Evolutionary conservation across 2,329 filamentous ascomycete species (phyloP).

Genomic region (Pezicula neosporulosa): DNA sequence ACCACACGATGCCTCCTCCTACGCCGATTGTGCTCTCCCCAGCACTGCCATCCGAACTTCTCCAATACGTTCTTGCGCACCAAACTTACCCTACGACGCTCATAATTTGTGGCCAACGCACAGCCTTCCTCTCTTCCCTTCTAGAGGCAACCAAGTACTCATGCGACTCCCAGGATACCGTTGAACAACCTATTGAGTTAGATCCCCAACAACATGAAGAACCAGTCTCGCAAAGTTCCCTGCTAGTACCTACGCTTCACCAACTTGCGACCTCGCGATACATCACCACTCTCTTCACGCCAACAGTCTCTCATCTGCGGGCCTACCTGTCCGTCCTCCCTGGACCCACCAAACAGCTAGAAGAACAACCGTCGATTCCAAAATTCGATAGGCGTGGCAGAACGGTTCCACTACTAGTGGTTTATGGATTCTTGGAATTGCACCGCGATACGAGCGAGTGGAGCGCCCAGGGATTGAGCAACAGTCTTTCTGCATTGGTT

Average conservation of each 20-base stretch:
- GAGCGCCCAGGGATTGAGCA: slow-evolving; percentile 69
- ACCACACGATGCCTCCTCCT: slow-evolving; percentile 15
- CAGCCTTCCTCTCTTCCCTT: slow-evolving; percentile 62
- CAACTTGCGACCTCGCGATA: slow-evolving; percentile 66
- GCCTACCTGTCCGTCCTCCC: slow-evolving; percentile 61
- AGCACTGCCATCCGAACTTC: slow-evolving; percentile 55
- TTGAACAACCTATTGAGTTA: slow-evolving; percentile 7
- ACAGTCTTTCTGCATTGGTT: slow-evolving; percentile 58
- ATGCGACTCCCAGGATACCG: slow-evolving; percentile 2
- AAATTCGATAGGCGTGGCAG: slow-evolving; percentile 14
- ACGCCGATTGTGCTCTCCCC: slow-evolving; percentile 46
- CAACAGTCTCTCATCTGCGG: slow-evolving; percentile 73
- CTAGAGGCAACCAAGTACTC: slow-evolving; percentile 38
- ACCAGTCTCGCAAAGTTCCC: slow-evolving; percentile 28
- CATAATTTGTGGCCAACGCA: slow-evolving; percentile 64
- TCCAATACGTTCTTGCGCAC: slow-evolving; percentile 59
- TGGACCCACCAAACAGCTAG: slow-evolving; percentile 1
- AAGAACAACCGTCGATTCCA: slow-evolving; percentile 2
- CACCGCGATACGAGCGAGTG: slow-evolving; percentile 70
- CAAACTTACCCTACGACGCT: slow-evolving; percentile 60
- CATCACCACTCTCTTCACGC: slow-evolving; percentile 68
- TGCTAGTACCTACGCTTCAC: slow-evolving; percentile 64
- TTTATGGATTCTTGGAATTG: slow-evolving; percentile 62
- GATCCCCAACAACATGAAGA: slow-evolving; percentile 7
- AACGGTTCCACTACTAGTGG: slow-evolving; percentile 45